These are phyloP conservation scores for Naematelia encephala DNA, from an alignment of 768 basidiomycete genomes.

Conservation along the genomic window DNA sequence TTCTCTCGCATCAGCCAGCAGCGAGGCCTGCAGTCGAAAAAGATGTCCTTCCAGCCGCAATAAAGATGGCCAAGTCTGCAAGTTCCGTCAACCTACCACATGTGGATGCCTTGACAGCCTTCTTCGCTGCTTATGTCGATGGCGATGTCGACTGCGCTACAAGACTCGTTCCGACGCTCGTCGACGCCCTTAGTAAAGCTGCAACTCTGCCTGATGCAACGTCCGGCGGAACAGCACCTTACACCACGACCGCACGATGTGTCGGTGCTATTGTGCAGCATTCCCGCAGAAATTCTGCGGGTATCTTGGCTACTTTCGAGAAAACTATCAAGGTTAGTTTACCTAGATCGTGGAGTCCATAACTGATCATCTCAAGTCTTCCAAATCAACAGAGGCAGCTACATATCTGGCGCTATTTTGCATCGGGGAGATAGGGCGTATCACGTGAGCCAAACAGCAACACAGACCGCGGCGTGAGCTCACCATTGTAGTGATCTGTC, in stretches of 20 bases:
- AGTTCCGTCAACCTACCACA: constrained; percentile 67
- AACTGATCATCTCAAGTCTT: constrained; percentile 47
- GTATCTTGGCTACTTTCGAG: constrained; percentile 78
- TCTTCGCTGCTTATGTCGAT: constrained; percentile 76
- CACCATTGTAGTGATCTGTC: constrained; percentile 72
- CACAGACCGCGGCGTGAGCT: background rate
- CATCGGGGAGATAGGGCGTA: constrained; percentile 88
- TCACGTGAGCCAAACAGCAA: constrained; percentile 60
- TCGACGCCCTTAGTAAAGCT: constrained; percentile 63
- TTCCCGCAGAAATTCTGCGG: constrained; percentile 68
- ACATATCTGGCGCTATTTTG: constrained; percentile 80
- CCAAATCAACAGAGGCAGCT: constrained; percentile 60
- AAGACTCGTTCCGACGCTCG: constrained; percentile 73
- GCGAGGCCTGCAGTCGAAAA: constrained; percentile 30
- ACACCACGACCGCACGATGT: constrained; percentile 74
- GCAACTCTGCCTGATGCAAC: constrained; percentile 49
- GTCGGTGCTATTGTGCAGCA: constrained; percentile 76
- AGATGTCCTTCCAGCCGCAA: constrained; percentile 45
- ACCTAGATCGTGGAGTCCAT: background rate
- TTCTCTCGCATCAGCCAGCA: constrained; percentile 54
- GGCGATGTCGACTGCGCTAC: constrained; percentile 80
- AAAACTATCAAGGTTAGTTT: constrained; percentile 70
- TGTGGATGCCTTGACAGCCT: constrained; percentile 74
- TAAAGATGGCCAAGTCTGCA: constrained; percentile 68
- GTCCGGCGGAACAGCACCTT: constrained; percentile 39